A percentile compares a stretch with the other conserved stretches of the same genome.
Conservation (phyloP, 768 basidiomycete species). For the Pleurotus giganteus region DNA sequence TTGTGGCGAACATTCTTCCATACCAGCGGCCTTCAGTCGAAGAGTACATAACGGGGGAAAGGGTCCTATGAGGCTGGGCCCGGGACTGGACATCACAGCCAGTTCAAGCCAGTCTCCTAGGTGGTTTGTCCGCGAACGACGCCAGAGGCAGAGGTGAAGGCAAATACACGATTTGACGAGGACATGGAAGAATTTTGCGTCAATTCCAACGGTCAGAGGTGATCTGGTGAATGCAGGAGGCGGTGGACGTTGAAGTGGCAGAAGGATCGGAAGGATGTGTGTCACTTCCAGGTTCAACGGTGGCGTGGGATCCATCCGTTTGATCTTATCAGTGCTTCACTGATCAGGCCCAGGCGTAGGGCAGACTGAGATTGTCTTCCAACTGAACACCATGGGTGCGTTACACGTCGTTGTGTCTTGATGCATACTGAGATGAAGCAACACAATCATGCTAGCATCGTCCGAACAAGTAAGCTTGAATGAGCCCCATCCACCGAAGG, state of each 20-base stretch:
- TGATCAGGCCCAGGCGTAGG: background rate
- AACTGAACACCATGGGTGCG: constrained; percentile 21
- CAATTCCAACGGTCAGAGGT: constrained; percentile 6
- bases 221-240: constrained; percentile 1
- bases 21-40: constrained; percentile 35
- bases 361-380: too few species aligned
- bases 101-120: background rate
- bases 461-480: constrained; percentile 56
- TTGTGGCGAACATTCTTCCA: background rate
- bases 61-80: constrained; percentile 46
- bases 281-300: constrained; percentile 6
- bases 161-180: too few species aligned
- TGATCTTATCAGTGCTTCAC: background rate
- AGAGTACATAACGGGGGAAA: constrained; percentile 40
- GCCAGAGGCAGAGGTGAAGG: background rate
- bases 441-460: constrained; percentile 48
- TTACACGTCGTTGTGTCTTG: background rate
- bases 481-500: constrained; percentile 55
- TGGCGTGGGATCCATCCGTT: constrained; percentile 2
- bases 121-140: background rate
- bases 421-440: background rate
- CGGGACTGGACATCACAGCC: constrained; percentile 29
- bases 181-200: constrained; percentile 11
- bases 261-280: background rate
- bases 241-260: constrained; percentile 2